A percentile compares a stretch with the other conserved stretches of the same genome.
phyloP scores from a whole-genome alignment of 2,329 filamentous ascomycete genomes.

The Claviceps maximensis region DNA sequence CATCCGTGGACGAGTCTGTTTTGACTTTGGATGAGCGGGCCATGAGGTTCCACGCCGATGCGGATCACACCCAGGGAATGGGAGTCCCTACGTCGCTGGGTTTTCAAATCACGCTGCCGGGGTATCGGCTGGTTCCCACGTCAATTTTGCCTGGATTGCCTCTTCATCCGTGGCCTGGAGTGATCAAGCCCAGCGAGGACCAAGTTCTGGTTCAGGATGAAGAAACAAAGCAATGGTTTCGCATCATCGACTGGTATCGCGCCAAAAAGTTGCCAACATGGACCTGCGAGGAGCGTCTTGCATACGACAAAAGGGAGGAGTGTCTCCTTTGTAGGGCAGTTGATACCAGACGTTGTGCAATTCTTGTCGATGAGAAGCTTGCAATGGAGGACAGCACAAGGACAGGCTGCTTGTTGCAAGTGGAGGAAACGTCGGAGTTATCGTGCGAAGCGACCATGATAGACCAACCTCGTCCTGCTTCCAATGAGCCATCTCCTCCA shows the following conservation, averaged over 20 bases:
- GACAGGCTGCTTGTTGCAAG: constrained; percentile 6
- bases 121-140: constrained; percentile 4
- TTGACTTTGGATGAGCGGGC: constrained; percentile 9
- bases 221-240: constrained; percentile 8
- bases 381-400: background rate
- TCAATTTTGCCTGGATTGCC: constrained; percentile 3
- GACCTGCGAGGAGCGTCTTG: constrained; percentile 8
- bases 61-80: background rate
- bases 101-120: constrained; percentile 7
- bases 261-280: constrained; percentile 8
- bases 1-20: constrained; percentile 8
- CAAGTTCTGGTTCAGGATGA: constrained; percentile 8
- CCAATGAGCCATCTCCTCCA: background rate
- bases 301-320: constrained; percentile 6
- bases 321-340: constrained; percentile 9
- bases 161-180: constrained; percentile 10
- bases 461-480: background rate
- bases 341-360: constrained; percentile 5
- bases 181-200: constrained; percentile 7
- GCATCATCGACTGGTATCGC: constrained; percentile 11
- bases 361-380: constrained; percentile 7
- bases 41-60: constrained; percentile 5
- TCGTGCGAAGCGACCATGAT: background rate
- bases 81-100: constrained; percentile 10
- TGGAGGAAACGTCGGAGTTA: constrained; percentile 1